Conservation (phyloP, 2,329 filamentous ascomycete species). For the Pseudogymnoascus sp. region DNA sequence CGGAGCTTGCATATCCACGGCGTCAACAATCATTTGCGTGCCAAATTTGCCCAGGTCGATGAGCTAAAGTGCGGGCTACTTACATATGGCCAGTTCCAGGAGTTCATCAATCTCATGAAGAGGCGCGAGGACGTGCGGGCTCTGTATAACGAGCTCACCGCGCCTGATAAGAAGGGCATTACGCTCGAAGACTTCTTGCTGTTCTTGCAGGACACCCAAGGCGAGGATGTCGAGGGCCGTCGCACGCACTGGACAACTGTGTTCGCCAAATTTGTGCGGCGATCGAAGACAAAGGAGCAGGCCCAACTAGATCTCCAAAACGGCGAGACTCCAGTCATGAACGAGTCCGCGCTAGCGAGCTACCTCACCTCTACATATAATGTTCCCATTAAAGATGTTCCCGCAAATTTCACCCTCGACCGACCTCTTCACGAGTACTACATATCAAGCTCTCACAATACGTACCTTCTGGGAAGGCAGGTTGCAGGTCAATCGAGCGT, state of each 20-base stretch:
- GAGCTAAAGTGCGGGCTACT: conserved; percentile 55
- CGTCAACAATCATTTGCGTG: conserved; percentile 62
- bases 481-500: conserved; percentile 84
- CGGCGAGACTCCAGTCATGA: conserved; percentile 54
- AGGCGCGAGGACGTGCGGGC: conserved; percentile 70
- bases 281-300: conserved; percentile 42
- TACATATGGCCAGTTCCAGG: conserved; percentile 71
- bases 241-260: conserved; percentile 58
- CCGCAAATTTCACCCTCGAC: conserved; percentile 59
- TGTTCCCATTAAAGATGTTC: conserved; percentile 52
- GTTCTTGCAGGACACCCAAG: conserved; percentile 68
- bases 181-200: conserved; percentile 63
- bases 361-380: conserved; percentile 72
- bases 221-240: conserved; percentile 64
- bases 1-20: conserved; percentile 88
- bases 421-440: conserved; percentile 93
- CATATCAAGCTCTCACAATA: conserved; percentile 98
- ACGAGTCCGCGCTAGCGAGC: conserved; percentile 66
- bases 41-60: conserved; percentile 68
- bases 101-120: conserved; percentile 77
- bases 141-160: conserved; percentile 58
- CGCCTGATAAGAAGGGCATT: conserved; percentile 54
- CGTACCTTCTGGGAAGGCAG: conserved; percentile 86
- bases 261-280: conserved; percentile 63
- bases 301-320: conserved; percentile 35